Conservation (phyloP, 305 asterid genomes). For the Andrographis paniculata region DNA sequence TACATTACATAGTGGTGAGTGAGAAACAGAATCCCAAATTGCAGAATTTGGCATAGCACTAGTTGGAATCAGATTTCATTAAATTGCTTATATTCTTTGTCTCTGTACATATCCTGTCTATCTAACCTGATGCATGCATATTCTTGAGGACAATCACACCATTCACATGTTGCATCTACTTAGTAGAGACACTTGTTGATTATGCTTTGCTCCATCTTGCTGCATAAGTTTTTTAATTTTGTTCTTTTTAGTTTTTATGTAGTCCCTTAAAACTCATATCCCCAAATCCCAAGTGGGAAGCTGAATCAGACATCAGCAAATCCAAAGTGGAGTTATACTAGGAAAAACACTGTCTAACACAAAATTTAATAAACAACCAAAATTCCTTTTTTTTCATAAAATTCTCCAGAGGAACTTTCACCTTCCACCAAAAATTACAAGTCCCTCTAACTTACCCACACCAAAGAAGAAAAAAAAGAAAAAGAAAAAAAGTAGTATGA, state of each 20-base stretch:
- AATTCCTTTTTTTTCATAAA: conserved; percentile 18
- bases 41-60: too few species aligned
- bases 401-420: conserved; percentile 19
- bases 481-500: background rate
- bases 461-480: background rate
- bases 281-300: conserved; percentile 22
- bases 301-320: conserved; percentile 27
- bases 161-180: too few species aligned
- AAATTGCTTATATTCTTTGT: too few species aligned
- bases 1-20: too few species aligned
- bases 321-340: conserved; percentile 24
- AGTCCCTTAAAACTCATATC: background rate
- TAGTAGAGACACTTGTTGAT: too few species aligned
- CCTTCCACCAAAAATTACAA: conserved; percentile 26
- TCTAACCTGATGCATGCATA: too few species aligned
- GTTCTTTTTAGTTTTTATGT: background rate
- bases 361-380: conserved; percentile 7
- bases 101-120: too few species aligned
- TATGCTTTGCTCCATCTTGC: background rate
- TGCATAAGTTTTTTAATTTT: too few species aligned
- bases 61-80: too few species aligned
- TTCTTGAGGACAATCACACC: too few species aligned
- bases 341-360: conserved; percentile 17
- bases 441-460: conserved; percentile 14
- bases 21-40: too few species aligned